phyloP scores from a whole-genome alignment of 345 rosid genomes.

The Dipteronia dyeriana region DNA sequence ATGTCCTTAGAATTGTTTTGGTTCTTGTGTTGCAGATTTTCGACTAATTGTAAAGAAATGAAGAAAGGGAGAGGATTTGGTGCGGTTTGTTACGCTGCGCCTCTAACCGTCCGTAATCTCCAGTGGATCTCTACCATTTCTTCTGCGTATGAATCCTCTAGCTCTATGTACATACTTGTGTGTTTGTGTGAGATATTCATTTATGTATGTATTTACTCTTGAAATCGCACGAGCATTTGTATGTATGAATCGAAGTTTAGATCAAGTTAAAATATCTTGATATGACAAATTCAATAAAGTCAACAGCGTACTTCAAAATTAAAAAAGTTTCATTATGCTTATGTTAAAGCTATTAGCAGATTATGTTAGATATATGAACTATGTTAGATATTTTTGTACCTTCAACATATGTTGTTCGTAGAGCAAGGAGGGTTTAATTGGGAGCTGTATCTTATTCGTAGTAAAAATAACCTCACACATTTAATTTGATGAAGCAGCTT shows the following conservation, averaged over 20 bases:
- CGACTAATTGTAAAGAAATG: conserved; percentile 30
- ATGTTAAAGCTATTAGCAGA: too few species aligned
- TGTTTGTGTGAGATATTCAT: background rate
- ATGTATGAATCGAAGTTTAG: background rate
- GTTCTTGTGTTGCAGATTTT: conserved; percentile 33
- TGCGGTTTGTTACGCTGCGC: conserved; percentile 64
- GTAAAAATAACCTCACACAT: too few species aligned
- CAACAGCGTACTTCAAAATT: too few species aligned
- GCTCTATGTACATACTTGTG: background rate
- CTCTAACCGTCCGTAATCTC: conserved; percentile 49
- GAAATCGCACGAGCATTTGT: background rate
- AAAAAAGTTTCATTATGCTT: too few species aligned
- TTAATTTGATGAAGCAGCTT: background rate
- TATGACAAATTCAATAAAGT: too few species aligned
- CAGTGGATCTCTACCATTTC: conserved; percentile 77
- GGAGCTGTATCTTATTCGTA: background rate
- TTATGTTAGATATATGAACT: background rate
- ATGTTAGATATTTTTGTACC: background rate
- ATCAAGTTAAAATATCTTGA: too few species aligned
- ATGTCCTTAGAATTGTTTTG: background rate
- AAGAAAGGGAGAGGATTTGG: conserved; percentile 49
- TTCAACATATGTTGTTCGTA: background rate
- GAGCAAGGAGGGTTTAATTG: too few species aligned
- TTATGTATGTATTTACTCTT: background rate
- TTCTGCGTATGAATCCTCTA: conserved; percentile 51